Evolutionary conservation across 140 eudicot species (phyloP).

Genomic region (Flaveria floridana): DNA sequence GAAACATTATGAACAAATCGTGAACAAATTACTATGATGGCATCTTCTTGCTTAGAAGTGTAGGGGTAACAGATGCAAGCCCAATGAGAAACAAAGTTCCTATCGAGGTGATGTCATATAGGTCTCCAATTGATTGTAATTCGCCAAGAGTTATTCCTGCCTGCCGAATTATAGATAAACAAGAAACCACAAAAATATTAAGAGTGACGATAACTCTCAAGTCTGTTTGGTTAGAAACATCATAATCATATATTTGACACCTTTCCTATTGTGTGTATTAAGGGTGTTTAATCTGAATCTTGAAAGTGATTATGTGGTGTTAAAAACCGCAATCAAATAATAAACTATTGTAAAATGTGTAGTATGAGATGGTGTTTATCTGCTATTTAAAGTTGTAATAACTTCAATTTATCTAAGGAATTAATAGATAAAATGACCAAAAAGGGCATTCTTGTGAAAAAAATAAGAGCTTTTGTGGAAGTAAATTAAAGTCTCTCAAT

Average conservation of each 20-base stretch:
- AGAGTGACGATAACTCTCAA: not conserved
- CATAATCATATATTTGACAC: not conserved
- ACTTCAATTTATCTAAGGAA: not conserved
- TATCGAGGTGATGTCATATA: constrained; percentile 67
- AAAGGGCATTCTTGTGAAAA: not conserved
- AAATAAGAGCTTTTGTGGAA: not conserved
- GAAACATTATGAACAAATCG: not conserved
- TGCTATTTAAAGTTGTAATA: not conserved
- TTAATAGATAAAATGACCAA: not conserved
- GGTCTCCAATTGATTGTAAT: constrained; percentile 67
- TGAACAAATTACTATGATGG: constrained; percentile 30
- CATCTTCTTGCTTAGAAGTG: constrained; percentile 60
- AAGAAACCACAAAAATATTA: not conserved
- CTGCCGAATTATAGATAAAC: constrained; percentile 25
- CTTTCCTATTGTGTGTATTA: not conserved
- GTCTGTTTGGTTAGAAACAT: not conserved
- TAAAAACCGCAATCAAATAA: not conserved
- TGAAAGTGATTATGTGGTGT: not conserved
- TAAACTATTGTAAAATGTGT: not conserved
- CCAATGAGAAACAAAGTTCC: constrained; percentile 77
- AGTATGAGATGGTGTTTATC: not conserved
- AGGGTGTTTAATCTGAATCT: not conserved
- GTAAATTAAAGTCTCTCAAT: not conserved
- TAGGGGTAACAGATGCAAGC: constrained; percentile 62
- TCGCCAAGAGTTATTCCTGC: constrained; percentile 92